Conservation (phyloP, 208 protist species). For the Acanthamoeba culbertsoni region DNA sequence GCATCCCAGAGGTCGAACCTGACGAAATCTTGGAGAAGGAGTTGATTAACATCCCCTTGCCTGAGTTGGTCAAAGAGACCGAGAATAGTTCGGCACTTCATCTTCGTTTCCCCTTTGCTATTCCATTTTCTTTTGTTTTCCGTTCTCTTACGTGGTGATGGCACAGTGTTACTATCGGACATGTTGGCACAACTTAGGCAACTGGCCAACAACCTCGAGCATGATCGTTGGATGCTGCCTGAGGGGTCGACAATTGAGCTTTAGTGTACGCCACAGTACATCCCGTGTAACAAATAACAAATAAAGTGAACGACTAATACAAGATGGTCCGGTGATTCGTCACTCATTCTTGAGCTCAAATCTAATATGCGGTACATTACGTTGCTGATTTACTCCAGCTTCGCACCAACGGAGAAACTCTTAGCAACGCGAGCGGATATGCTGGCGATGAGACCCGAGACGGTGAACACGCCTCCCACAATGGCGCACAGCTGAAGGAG, state of each 20-base stretch:
- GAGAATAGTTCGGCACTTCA: not conserved
- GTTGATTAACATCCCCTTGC: not conserved
- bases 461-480: conserved; percentile 27
- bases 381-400: not conserved
- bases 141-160: not conserved
- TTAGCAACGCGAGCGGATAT: not conserved
- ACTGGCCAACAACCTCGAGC: not conserved
- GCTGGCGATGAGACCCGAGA: conserved; percentile 17
- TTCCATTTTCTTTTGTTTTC: not conserved
- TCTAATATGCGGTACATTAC: no score
- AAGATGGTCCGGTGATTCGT: no score
- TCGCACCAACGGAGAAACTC: not conserved
- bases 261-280: not conserved
- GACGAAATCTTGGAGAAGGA: not conserved
- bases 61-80: not conserved
- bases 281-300: not conserved
- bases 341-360: no score
- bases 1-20: not conserved
- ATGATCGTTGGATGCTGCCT: not conserved
- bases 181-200: not conserved
- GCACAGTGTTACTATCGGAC: not conserved
- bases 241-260: not conserved
- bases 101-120: not conserved
- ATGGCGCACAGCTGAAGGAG: conserved; percentile 47
- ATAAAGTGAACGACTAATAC: no score